Evolutionary conservation across 1,284 basidiomycete species (phyloP).

Genomic region (Ceratobasidium sp.): DNA sequence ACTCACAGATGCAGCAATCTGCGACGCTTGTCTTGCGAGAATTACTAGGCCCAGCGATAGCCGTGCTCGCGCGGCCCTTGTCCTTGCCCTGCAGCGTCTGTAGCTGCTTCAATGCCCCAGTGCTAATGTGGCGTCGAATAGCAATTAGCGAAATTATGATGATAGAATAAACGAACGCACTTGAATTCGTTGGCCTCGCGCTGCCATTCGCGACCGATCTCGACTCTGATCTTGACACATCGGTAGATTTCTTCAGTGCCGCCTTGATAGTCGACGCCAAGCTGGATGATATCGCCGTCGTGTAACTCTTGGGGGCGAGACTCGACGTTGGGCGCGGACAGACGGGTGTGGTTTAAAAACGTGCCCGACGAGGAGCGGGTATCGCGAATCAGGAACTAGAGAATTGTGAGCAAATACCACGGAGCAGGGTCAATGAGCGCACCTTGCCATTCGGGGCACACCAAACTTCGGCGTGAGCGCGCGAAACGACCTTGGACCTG

Average conservation of each 20-base stretch:
- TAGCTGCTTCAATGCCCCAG: conserved; percentile 44
- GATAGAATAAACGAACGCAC: conserved; percentile 62
- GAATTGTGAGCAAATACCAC: not conserved
- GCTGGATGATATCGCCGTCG: conserved; percentile 95
- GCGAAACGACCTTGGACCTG: conserved; percentile 94
- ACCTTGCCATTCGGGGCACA: conserved; percentile 65
- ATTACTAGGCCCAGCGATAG: conserved; percentile 42
- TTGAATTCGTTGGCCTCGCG: conserved; percentile 92
- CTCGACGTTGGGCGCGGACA: conserved; percentile 86
- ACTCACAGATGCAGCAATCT: conserved; percentile 89
- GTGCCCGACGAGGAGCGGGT: conserved; percentile 93
- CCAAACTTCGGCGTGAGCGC: conserved; percentile 97
- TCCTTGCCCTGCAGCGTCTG: conserved; percentile 46
- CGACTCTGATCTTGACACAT: conserved; percentile 96
- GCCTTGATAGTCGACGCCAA: conserved; percentile 98
- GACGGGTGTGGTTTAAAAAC: conserved; percentile 93
- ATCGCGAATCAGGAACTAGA: conserved; percentile 87
- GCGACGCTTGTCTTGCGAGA: conserved; percentile 64
- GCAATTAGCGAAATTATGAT: conserved; percentile 19
- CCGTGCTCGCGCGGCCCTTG: conserved; percentile 56
- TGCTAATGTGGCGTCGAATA: conserved; percentile 38
- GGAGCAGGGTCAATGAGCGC: conserved; percentile 45
- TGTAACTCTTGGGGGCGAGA: conserved; percentile 82
- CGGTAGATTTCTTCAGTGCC: conserved; percentile 98
- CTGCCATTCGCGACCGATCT: conserved; percentile 92